phyloP scores from a whole-genome alignment of 2,329 filamentous ascomycete species.

The Aspergillus unguis region DNA sequence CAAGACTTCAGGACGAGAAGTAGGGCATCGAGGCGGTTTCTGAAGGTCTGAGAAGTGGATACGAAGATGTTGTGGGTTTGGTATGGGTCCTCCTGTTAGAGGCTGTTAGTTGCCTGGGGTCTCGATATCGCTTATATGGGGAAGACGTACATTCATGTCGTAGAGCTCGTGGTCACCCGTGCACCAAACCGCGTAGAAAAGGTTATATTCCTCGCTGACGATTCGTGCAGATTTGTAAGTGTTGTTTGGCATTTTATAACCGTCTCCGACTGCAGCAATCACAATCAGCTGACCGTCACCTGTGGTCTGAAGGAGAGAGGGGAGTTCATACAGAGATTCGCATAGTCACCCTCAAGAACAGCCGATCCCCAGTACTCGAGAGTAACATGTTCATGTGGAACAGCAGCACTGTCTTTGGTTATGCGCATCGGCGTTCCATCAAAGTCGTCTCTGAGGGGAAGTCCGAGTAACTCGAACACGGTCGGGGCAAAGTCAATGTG shows the following conservation, averaged over 20 bases:
- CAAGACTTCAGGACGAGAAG: slow-evolving; percentile 41
- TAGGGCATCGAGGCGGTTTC: slow-evolving; percentile 34
- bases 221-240: slow-evolving; percentile 42
- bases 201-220: slow-evolving; percentile 33
- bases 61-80: slow-evolving; percentile 35
- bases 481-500: slow-evolving; percentile 57
- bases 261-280: neutral
- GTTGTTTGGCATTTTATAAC: slow-evolving; percentile 28
- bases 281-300: neutral
- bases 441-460: slow-evolving; percentile 46
- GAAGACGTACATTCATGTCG: slow-evolving; percentile 30
- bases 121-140: neutral
- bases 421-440: slow-evolving; percentile 51
- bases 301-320: neutral
- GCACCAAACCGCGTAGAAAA: slow-evolving; percentile 44
- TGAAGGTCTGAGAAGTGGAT: slow-evolving; percentile 15
- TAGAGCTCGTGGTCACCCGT: slow-evolving; percentile 42
- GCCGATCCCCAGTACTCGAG: slow-evolving; percentile 56
- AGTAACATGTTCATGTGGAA: slow-evolving; percentile 51
- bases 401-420: slow-evolving; percentile 9
- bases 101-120: neutral
- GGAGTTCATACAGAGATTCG: slow-evolving; percentile 22
- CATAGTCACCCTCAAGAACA: slow-evolving; percentile 20
- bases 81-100: slow-evolving; percentile 33
- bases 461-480: slow-evolving; percentile 43